These are phyloP conservation scores for Russula virescens DNA, from an alignment of 768 basidiomycete genomes.

Conservation along the genomic window DNA sequence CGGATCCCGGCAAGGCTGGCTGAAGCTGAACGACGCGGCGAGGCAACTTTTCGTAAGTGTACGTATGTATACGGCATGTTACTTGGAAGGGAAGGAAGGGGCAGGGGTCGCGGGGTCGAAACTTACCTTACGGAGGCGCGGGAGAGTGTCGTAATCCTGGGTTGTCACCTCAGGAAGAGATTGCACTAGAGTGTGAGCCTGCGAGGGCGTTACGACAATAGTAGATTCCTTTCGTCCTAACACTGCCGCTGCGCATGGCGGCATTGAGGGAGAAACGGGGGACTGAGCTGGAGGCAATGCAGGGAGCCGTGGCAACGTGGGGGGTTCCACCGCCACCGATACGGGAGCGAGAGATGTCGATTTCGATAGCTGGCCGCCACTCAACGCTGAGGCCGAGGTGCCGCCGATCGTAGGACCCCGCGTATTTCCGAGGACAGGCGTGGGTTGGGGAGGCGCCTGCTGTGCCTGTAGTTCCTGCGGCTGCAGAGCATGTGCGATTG, in stretches of 20 bases:
- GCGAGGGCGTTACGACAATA: slow-evolving; percentile 6
- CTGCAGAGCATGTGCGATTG: slow-evolving; percentile 18
- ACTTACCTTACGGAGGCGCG: slow-evolving; percentile 20
- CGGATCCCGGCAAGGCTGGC: slow-evolving; percentile 1
- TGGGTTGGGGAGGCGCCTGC: neutral
- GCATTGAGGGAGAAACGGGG: slow-evolving; percentile 5
- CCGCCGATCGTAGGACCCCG: neutral
- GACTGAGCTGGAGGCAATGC: neutral
- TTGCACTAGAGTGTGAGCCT: slow-evolving; percentile 14
- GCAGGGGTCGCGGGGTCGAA: neutral
- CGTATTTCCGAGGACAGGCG: neutral
- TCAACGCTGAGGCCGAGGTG: neutral
- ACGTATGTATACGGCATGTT: neutral
- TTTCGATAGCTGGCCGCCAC: neutral
- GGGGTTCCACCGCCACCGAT: neutral
- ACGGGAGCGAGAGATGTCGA: neutral
- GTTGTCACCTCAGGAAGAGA: neutral
- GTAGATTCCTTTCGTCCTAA: neutral
- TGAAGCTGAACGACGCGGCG: slow-evolving; percentile 9
- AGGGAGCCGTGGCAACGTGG: neutral
- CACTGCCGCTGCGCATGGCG: neutral
- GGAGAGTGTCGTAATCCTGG: slow-evolving; percentile 19
- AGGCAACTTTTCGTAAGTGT: slow-evolving; percentile 2
- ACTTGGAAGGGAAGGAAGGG: neutral
- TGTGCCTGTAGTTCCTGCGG: slow-evolving; percentile 9